Percentiles rank a stretch among this genome's conserved stretches.
phyloP scores from a whole-genome alignment of 225 moss, liverwort and hornwort genomes.

The Anthoceros angustus region DNA sequence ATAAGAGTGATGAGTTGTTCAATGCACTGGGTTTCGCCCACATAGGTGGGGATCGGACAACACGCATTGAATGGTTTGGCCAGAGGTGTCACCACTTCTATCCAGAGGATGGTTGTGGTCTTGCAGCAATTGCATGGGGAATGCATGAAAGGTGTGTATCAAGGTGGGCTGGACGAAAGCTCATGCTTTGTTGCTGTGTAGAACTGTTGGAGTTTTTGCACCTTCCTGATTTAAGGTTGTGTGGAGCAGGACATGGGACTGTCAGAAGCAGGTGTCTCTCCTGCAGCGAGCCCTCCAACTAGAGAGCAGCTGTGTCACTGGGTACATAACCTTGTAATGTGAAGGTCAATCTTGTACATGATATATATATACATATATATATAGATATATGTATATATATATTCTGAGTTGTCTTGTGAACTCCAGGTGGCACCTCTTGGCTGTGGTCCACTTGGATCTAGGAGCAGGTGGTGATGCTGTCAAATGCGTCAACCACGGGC shows the following conservation, averaged over 20 bases:
- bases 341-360: neutral
- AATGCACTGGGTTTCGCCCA: conserved; percentile 14
- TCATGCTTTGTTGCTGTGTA: no score
- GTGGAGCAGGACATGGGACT: no score
- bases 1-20: conserved; percentile 41
- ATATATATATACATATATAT: neutral
- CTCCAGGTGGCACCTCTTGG: neutral
- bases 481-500: neutral
- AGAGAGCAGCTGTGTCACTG: neutral
- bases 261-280: neutral
- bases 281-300: neutral
- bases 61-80: neutral
- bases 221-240: no score
- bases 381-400: neutral
- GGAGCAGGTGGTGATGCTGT: neutral
- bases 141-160: neutral
- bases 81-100: neutral
- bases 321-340: neutral
- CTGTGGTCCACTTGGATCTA: neutral
- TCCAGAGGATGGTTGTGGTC: neutral
- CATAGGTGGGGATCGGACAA: neutral
- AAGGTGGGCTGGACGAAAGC: neutral
- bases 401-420: neutral
- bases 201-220: no score
- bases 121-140: neutral